Conservation (phyloP, 371 early-diverging fungal species). For the Lichtheimia hyalospora region DNA sequence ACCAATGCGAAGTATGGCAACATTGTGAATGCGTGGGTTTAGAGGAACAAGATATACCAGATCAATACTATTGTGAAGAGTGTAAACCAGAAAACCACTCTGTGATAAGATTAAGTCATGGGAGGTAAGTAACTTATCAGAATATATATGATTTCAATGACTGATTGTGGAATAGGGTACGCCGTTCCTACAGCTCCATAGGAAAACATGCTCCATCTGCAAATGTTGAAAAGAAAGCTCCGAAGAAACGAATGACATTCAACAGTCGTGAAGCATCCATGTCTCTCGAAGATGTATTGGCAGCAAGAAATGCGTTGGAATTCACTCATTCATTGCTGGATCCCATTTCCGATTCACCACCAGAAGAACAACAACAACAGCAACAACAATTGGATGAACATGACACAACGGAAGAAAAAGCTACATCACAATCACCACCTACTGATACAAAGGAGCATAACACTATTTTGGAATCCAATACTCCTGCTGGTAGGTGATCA, state of each 20-base stretch:
- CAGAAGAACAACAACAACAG: not conserved
- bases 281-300: conserved; percentile 53
- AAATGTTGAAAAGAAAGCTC: conserved; percentile 26
- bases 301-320: conserved; percentile 40
- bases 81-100: conserved; percentile 79
- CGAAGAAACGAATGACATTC: conserved; percentile 57
- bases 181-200: conserved; percentile 17
- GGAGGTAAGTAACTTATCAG: conserved; percentile 36
- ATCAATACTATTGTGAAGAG: conserved; percentile 86
- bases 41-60: conserved; percentile 69
- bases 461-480: too few species aligned
- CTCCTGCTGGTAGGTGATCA: too few species aligned
- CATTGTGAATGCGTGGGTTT: conserved; percentile 84
- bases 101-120: conserved; percentile 59
- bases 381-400: conserved; percentile 5
- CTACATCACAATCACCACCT: too few species aligned
- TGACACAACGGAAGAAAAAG: not conserved
- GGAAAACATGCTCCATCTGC: conserved; percentile 5
- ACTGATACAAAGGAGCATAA: too few species aligned
- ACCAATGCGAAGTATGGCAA: conserved; percentile 90
- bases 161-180: conserved; percentile 7
- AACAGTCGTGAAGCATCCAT: conserved; percentile 59
- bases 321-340: not conserved
- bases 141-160: not conserved
- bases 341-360: not conserved